Conservation (phyloP, 306 rosid genomes). For the Vigna angularis region DNA sequence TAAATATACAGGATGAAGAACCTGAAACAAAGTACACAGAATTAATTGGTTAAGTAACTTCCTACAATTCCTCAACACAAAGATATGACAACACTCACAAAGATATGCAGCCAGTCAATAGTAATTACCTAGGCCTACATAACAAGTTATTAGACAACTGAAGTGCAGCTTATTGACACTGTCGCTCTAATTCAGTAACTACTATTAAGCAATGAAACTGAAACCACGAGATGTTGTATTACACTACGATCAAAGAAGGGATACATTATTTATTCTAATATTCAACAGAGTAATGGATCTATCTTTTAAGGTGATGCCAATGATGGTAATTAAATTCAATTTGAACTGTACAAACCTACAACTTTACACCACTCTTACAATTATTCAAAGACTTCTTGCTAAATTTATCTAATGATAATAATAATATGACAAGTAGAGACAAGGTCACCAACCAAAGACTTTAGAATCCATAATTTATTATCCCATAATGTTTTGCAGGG, state of each 20-base stretch:
- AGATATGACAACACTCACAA: neutral
- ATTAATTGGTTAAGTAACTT: constrained; percentile 13
- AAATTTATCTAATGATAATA: neutral
- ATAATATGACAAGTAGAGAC: constrained; percentile 2
- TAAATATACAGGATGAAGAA: constrained; percentile 75
- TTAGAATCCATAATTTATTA: neutral
- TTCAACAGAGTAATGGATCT: constrained; percentile 2
- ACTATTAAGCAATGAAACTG: neutral
- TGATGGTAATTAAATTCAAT: constrained; percentile 8
- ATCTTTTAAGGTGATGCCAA: neutral
- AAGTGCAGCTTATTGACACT: neutral
- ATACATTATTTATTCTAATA: constrained; percentile 1
- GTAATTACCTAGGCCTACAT: neutral
- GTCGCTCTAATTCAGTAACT: neutral
- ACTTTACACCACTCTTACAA: neutral
- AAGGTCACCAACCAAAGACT: neutral
- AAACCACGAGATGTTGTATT: neutral
- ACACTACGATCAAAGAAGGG: constrained; percentile 4
- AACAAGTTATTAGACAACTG: constrained; percentile 4
- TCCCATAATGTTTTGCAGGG: constrained; percentile 5
- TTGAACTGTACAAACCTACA: constrained; percentile 1
- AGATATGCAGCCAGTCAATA: constrained; percentile 1
- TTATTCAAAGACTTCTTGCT: neutral
- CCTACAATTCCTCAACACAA: constrained; percentile 16
- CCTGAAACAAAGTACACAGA: constrained; percentile 62